Base-by-base conservation (phyloP, 176 grass and related monocot species). In the Eragrostis nindensis region DNA sequence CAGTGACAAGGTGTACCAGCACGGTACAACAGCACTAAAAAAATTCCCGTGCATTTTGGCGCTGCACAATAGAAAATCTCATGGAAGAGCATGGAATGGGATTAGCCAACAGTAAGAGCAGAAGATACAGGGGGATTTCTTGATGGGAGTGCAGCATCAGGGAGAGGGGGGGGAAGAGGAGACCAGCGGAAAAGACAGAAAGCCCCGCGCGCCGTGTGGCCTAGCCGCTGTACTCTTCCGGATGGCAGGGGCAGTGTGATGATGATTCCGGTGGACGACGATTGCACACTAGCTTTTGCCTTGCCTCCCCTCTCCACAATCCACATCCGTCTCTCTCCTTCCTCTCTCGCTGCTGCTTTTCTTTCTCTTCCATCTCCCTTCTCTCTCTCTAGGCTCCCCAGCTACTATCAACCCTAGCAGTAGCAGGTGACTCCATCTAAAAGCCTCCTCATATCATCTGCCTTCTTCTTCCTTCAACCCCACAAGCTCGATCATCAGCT, bases 141-240 rank as follows among this genome's bases (percentile, higher is more conserved):
- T 57, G 92, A 86, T 69, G 41, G 55, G 74, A 54, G 90, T 67
- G 90, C 44, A 16, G 19, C 74, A 68, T 61, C 26, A 56, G 46
- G 46, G 57, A 44, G 65, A 8, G 26, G 32, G 61, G 49, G 47
- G 32, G 6, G 42, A 75, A 49, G 29, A 24, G 59, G 22, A 27
- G 32, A 36, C 53, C 74, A 83, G 61, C n/a, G 92, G 76, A 98
- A 93, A 95, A 78, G 92, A 94, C 92, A 93, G 66, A 81, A 83
- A 87, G 84, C 85, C 70, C 88, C 52, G 93, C 79, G 63, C 7
- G 87, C 83, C 91, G 52, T 79, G 72, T 79, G 84, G 22, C 67
- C 39, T 73, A 52, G 74, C 76, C 41, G 41, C 69, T 64, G 68
- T 63, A 66, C 22, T n/a, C 62, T 50, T 78, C 7, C 29, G 27